Evolutionary conservation across 371 early-diverging fungal species (phyloP).

Genomic region (Rhizopus delemar): DNA sequence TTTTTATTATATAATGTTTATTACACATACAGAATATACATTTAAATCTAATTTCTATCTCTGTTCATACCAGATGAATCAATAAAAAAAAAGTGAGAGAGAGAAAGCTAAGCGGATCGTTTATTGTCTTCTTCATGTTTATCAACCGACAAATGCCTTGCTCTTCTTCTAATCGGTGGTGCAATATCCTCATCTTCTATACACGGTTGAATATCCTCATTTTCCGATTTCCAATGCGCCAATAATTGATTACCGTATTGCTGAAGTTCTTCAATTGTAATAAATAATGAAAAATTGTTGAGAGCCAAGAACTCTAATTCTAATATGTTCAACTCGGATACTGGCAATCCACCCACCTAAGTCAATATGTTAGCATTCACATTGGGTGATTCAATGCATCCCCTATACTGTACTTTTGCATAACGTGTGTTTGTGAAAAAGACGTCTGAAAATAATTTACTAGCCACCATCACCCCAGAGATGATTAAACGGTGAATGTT

Average conservation of each 20-base stretch:
- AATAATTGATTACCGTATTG: constrained; percentile 73
- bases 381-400: not conserved
- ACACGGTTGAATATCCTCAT: constrained; percentile 8
- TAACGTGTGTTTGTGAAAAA: constrained; percentile 91
- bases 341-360: constrained; percentile 90
- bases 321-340: constrained; percentile 83
- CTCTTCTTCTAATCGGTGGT: constrained; percentile 23
- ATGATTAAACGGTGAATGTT: constrained; percentile 90
- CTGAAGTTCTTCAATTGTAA: constrained; percentile 76
- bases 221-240: constrained; percentile 56
- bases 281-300: constrained; percentile 76
- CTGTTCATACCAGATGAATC: constrained; percentile 46
- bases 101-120: not conserved
- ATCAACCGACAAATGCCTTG: constrained; percentile 29
- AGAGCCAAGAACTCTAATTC: constrained; percentile 82
- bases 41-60: constrained; percentile 30
- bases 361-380: constrained; percentile 2
- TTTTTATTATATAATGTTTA: not conserved
- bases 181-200: constrained; percentile 12
- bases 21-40: not conserved
- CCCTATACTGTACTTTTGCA: constrained; percentile 60
- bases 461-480: constrained; percentile 76
- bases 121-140: constrained; percentile 18
- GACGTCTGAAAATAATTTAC: constrained; percentile 87
- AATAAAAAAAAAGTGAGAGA: constrained; percentile 15